phyloP scores from a whole-genome alignment of 345 rosid genomes.

The Salix viminalis region DNA sequence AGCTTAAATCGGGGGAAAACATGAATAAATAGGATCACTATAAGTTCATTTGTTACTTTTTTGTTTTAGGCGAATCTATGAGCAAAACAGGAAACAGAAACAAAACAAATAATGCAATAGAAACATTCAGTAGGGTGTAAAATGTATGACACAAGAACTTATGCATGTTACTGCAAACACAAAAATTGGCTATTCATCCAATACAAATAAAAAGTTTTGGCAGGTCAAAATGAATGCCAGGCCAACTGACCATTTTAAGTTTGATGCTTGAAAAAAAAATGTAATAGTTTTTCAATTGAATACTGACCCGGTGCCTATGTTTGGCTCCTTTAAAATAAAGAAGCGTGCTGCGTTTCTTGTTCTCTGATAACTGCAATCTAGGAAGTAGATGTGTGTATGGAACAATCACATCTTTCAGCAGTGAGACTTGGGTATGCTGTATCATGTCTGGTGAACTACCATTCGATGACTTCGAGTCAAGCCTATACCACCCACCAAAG shows the following conservation, averaged over 20 bases:
- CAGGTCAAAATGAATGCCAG: not conserved
- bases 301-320: conserved; percentile 75
- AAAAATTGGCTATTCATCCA: not conserved
- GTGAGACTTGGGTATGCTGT: conserved; percentile 81
- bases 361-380: conserved; percentile 45
- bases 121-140: not conserved
- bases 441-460: conserved; percentile 54
- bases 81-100: not conserved
- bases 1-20: not conserved
- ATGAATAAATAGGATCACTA: not conserved
- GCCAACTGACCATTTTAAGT: not conserved
- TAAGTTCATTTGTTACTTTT: not conserved
- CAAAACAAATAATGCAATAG: not conserved
- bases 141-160: not conserved
- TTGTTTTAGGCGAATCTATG: not conserved
- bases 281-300: not conserved
- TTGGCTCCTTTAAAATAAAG: conserved; percentile 96
- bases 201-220: not conserved
- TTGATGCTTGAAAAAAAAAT: not conserved
- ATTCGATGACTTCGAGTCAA: conserved; percentile 59
- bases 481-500: conserved; percentile 93
- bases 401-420: conserved; percentile 90
- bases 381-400: conserved; percentile 92
- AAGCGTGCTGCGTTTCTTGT: conserved; percentile 63
- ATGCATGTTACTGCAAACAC: not conserved